Conservation (phyloP, 1,139 yeast species). For the Kodamaea fungicola region DNA sequence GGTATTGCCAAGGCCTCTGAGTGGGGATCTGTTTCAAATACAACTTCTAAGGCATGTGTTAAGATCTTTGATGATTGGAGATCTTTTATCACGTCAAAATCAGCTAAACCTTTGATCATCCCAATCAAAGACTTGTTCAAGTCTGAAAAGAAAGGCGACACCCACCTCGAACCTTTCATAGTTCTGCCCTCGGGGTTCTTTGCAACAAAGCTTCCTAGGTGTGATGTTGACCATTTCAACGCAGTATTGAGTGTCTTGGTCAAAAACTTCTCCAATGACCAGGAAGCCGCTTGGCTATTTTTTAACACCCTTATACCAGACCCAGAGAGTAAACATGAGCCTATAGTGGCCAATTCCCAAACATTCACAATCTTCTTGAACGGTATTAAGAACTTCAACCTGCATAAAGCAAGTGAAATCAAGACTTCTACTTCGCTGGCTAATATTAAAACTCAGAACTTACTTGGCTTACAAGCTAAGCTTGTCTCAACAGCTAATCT, state of each 20-base stretch:
- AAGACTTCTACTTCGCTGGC: slow-evolving; percentile 14
- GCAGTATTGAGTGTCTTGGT: slow-evolving; percentile 36
- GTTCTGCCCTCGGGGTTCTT: slow-evolving; percentile 3
- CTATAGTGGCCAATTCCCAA: slow-evolving; percentile 28
- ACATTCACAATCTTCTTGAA: slow-evolving; percentile 41
- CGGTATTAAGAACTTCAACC: slow-evolving; percentile 29
- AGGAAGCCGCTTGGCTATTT: slow-evolving; percentile 37
- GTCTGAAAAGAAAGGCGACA: neutral
- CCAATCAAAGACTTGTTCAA: slow-evolving; percentile 1
- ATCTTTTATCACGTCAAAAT: slow-evolving; percentile 2
- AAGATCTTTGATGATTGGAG: slow-evolving; percentile 22
- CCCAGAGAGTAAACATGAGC: slow-evolving; percentile 11
- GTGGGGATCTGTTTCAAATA: slow-evolving; percentile 32
- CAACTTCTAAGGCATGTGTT: slow-evolving; percentile 20
- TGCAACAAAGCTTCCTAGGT: slow-evolving; percentile 7
- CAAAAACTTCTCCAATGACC: slow-evolving; percentile 32
- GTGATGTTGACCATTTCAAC: slow-evolving; percentile 33
- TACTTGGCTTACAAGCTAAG: slow-evolving; percentile 29
- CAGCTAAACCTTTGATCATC: slow-evolving; percentile 1
- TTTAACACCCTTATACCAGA: slow-evolving; percentile 29
- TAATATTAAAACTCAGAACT: slow-evolving; percentile 18
- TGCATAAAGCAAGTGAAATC: slow-evolving; percentile 16
- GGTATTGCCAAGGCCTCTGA: slow-evolving; percentile 47
- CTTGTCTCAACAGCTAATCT: slow-evolving; percentile 26
- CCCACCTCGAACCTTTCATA: slow-evolving; percentile 7